Conservation (phyloP, 31 red algal genomes). For the Odonthalia washingtoniensis region DNA sequence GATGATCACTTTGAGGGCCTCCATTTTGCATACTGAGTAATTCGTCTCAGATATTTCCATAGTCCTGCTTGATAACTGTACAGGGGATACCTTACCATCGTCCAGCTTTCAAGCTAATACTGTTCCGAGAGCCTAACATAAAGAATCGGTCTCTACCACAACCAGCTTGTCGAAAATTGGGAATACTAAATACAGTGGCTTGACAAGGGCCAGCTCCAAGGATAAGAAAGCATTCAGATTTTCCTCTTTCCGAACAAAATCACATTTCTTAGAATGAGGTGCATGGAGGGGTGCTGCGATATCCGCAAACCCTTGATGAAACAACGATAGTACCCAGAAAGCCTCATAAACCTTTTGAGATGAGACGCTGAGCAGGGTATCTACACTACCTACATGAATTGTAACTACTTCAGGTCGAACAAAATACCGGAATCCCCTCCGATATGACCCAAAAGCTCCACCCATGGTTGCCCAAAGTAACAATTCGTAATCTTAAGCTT, state of each 20-base stretch:
- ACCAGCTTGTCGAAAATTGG: too few relatives aligned
- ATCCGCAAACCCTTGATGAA: slow-evolving; percentile 27
- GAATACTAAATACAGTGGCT: too few relatives aligned
- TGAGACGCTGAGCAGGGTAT: neutral
- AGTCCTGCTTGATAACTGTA: neutral
- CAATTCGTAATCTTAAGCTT: slow-evolving; percentile 15
- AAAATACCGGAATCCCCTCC: neutral
- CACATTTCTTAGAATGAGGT: neutral
- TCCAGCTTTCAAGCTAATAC: neutral
- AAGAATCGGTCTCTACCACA: too few relatives aligned
- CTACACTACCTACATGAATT: neutral
- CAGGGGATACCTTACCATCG: neutral
- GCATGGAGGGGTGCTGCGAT: neutral
- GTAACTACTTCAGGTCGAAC: neutral
- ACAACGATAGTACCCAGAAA: slow-evolving; percentile 22
- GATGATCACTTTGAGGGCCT: neutral
- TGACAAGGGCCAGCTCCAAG: too few relatives aligned
- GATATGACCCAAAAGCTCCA: neutral
- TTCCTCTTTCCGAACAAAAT: neutral
- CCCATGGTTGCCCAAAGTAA: neutral
- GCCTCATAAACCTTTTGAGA: slow-evolving; percentile 12
- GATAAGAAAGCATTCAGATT: too few relatives aligned
- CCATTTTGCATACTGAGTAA: neutral
- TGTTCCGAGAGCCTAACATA: too few relatives aligned
- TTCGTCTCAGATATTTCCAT: neutral